phyloP scores from a whole-genome alignment of 345 rosid genomes.

The Linum lewisii region DNA sequence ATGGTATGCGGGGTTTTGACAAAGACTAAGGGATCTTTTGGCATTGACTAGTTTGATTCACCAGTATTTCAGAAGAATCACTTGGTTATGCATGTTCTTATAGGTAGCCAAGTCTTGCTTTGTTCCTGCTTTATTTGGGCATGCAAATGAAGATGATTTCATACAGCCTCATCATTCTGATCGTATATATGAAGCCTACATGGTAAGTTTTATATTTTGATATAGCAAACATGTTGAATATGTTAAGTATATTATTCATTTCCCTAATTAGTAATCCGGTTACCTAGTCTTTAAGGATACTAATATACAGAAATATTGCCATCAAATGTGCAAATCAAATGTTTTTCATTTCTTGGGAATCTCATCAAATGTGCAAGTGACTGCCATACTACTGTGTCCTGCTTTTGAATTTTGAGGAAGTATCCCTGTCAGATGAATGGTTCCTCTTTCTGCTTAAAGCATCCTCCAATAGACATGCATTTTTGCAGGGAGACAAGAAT shows the following conservation, averaged over 20 bases:
- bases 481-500: slow-evolving; percentile 91
- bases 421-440: too few species aligned
- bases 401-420: too few species aligned
- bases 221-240: too few species aligned
- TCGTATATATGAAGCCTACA: slow-evolving; percentile 64
- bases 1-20: background rate
- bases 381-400: too few species aligned
- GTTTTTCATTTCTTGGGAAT: slow-evolving; percentile 1
- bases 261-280: too few species aligned
- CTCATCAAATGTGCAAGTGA: background rate
- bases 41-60: background rate
- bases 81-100: slow-evolving; percentile 11
- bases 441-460: too few species aligned
- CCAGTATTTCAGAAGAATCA: background rate
- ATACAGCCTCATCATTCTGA: slow-evolving; percentile 89
- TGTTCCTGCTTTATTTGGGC: slow-evolving; percentile 93
- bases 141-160: slow-evolving; percentile 83
- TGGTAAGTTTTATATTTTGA: slow-evolving; percentile 32
- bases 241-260: too few species aligned
- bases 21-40: background rate
- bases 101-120: slow-evolving; percentile 77
- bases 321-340: too few species aligned
- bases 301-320: too few species aligned
- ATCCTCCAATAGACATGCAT: background rate
- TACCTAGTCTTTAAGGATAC: too few species aligned